These are phyloP conservation scores for Alternaria dauci DNA, from an alignment of 2,329 filamentous ascomycete genomes.

Conservation along the genomic window DNA sequence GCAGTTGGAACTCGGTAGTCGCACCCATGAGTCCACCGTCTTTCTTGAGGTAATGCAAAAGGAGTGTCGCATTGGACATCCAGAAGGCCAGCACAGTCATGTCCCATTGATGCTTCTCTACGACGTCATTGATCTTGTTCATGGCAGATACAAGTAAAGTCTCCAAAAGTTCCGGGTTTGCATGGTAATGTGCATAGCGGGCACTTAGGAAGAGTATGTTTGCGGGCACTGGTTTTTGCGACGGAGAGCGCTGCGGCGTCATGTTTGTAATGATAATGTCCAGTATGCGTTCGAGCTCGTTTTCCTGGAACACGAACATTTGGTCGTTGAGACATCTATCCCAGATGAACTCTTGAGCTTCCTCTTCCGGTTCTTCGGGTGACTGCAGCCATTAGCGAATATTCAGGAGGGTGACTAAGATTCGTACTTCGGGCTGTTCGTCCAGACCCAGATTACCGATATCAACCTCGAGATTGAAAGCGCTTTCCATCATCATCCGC, in stretches of 20 bases:
- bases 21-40: constrained; percentile 81
- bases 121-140: constrained; percentile 95
- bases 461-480: constrained; percentile 94
- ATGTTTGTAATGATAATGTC: constrained; percentile 98
- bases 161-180: constrained; percentile 82
- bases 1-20: constrained; percentile 88
- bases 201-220: constrained; percentile 97
- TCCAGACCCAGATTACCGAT: constrained; percentile 94
- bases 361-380: constrained; percentile 82
- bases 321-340: constrained; percentile 93
- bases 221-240: constrained; percentile 97
- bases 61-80: constrained; percentile 94
- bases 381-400: constrained; percentile 36
- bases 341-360: constrained; percentile 96
- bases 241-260: constrained; percentile 92
- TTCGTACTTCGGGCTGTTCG: constrained; percentile 84
- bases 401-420: constrained; percentile 22
- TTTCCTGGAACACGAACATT: constrained; percentile 99
- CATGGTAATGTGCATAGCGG: constrained; percentile 95
- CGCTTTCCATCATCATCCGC: constrained; percentile 99
- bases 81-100: constrained; percentile 99
- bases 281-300: constrained; percentile 87
- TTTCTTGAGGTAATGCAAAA: constrained; percentile 98
- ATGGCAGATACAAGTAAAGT: constrained; percentile 85
- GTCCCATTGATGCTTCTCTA: constrained; percentile 97